Evolutionary conservation across 129 eudicot species (phyloP).

Genomic region (Chrysanthemum seticuspe): DNA sequence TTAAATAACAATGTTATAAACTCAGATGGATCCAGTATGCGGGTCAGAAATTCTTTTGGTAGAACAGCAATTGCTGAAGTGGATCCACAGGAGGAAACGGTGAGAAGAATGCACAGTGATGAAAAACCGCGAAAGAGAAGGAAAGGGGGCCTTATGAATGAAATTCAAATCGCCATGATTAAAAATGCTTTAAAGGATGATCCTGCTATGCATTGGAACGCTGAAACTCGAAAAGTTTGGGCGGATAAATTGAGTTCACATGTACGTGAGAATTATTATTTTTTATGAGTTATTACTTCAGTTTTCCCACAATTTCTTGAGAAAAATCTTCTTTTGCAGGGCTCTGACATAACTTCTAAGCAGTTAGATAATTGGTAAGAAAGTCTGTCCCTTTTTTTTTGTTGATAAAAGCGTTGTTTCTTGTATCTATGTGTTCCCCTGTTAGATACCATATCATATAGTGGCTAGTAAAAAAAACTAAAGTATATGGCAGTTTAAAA

Average conservation of each 20-base stretch:
- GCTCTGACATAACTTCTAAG: constrained; percentile 60
- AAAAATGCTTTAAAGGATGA: constrained; percentile 62
- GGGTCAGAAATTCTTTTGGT: too few relatives aligned
- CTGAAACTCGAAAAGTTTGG: constrained; percentile 41
- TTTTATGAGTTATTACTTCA: neutral
- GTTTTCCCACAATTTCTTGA: neutral
- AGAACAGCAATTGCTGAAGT: too few relatives aligned
- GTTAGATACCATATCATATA: neutral
- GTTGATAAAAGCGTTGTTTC: constrained; percentile 31
- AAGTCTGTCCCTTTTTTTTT: neutral
- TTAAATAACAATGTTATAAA: too few relatives aligned
- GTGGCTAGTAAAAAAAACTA: too few relatives aligned
- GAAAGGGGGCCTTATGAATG: constrained; percentile 66
- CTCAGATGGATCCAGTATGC: too few relatives aligned
- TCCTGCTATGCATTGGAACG: constrained; percentile 61
- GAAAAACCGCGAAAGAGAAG: constrained; percentile 61
- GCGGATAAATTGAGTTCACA: constrained; percentile 58
- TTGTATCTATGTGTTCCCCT: constrained; percentile 33
- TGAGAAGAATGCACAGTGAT: neutral
- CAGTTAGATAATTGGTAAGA: constrained; percentile 82
- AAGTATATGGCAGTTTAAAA: too few relatives aligned
- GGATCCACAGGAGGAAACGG: too few relatives aligned
- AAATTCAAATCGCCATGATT: constrained; percentile 45
- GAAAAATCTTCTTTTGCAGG: constrained; percentile 47
- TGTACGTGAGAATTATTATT: constrained; percentile 40